A percentile compares a stretch with the other conserved stretches of the same genome.
These are phyloP conservation scores for Colletotrichum sp. DNA, from an alignment of 2,329 filamentous ascomycete species.

Conservation along the genomic window DNA sequence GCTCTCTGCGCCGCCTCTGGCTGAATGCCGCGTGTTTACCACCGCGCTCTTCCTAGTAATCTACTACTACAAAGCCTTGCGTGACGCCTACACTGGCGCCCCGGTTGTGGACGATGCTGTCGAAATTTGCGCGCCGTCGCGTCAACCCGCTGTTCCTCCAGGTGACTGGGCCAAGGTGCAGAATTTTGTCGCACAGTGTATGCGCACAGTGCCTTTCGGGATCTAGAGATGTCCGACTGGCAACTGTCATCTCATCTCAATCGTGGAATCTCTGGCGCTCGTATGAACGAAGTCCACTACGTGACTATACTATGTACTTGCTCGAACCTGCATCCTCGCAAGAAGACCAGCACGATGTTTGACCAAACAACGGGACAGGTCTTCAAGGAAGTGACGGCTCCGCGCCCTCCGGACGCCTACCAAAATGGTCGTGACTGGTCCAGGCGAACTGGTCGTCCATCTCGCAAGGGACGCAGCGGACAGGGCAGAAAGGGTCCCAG, in stretches of 20 bases:
- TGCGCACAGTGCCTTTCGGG: not conserved
- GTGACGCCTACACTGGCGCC: not conserved
- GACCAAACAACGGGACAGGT: slow-evolving; percentile 38
- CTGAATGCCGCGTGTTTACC: not conserved
- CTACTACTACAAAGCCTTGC: not conserved
- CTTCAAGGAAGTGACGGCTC: slow-evolving; percentile 41
- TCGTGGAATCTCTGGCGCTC: not conserved
- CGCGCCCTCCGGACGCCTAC: slow-evolving; percentile 27
- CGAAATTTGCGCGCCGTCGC: not conserved
- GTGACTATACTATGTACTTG: not conserved
- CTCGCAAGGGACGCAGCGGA: slow-evolving; percentile 25
- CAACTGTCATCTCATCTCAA: not conserved
- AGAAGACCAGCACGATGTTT: slow-evolving; percentile 30
- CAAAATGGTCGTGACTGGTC: slow-evolving; percentile 39
- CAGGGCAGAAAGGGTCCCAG: slow-evolving; percentile 35
- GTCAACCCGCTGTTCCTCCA: not conserved
- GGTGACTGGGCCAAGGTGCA: not conserved
- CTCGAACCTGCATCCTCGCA: not conserved
- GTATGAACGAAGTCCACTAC: not conserved
- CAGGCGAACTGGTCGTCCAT: slow-evolving; percentile 29
- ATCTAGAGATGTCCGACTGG: not conserved
- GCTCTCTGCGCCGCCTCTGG: not conserved
- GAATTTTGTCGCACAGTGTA: not conserved
- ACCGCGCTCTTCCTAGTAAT: not conserved
- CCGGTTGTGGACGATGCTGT: not conserved